Base-by-base conservation (phyloP, 2,329 filamentous ascomycete species). In the Cytospora chrysosperma region DNA sequence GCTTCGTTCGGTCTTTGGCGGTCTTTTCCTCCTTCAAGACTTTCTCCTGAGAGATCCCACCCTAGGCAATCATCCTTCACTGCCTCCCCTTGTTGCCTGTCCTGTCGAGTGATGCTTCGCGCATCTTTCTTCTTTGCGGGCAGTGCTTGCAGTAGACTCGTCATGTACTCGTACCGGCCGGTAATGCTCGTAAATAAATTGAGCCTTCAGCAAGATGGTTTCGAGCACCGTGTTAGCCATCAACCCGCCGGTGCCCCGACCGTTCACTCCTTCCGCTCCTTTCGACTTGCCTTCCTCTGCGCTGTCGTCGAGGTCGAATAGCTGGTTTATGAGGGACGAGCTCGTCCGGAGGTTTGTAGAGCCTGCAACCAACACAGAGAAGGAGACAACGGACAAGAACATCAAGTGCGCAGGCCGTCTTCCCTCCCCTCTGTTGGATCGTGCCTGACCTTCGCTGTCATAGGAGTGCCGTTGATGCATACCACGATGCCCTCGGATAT, bases 261-360 rank as follows among this genome's bases (percentile, higher is more conserved):
- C 50, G 13, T 54, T 60, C 24, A 17, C 50, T 8, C 58, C 30
- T 54, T 27, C 47, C 26, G 34, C 40, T 30, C 40, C 50, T 13
- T 47, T 47, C 21, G 37, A 40, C 37, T 9, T n/a, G 37, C 37
- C 37, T 6, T 28, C 50, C 12, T 54, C 34, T 21, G 43, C 34
- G 21, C 15, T 60, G 15, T 54, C 59, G 4, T 61, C 59, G 13
- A 56, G 59, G 27, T 5, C 51, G n/a, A 28, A 50, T 24, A 57
- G 59, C 26, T 61, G 59, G 59, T 19, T 52, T 21, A 28, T 28
- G 9, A 56, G 28, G 26, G 69, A 61, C 59, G 67, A 68, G 40
- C 28, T 67, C 21, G 59, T 71, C 26, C 62, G 68, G n/a, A 66
- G 70, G n/a, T 70, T 70, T 53, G 69, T 69, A n/a, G 64, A 69